phyloP scores from a whole-genome alignment of 2,329 filamentous ascomycete genomes.

The Diplodia sapinea region DNA sequence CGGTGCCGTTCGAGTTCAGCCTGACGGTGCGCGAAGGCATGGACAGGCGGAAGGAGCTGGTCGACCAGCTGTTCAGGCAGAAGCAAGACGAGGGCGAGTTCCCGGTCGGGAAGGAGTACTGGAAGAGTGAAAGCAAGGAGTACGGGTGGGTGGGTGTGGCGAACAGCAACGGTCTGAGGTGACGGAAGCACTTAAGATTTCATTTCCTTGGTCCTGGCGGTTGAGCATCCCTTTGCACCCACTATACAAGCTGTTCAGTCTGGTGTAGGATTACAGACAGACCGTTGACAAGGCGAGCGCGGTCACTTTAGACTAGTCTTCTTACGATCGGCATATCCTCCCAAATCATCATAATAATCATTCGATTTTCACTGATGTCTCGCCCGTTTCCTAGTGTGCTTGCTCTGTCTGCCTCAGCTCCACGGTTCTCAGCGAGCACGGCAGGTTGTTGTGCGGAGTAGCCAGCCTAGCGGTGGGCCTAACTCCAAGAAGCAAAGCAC shows the following conservation, averaged over 20 bases:
- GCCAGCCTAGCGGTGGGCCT: background rate
- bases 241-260: background rate
- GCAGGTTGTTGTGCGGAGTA: background rate
- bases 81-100: conserved; percentile 49
- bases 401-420: background rate
- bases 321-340: background rate
- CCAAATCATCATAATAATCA: background rate
- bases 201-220: background rate
- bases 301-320: background rate
- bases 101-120: conserved; percentile 46
- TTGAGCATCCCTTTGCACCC: background rate
- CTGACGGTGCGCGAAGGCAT: conserved; percentile 44
- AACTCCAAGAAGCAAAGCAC: background rate
- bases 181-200: background rate
- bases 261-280: conserved; percentile 19
- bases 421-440: background rate
- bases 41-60: conserved; percentile 40
- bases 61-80: conserved; percentile 45
- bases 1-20: conserved; percentile 52
- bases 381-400: background rate
- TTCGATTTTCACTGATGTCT: background rate
- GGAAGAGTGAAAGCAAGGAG: conserved; percentile 39
- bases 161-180: background rate
- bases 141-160: conserved; percentile 28
- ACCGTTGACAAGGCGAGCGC: background rate